phyloP scores from a whole-genome alignment of 768 basidiomycete genomes.

The Lepiota subincarnata region DNA sequence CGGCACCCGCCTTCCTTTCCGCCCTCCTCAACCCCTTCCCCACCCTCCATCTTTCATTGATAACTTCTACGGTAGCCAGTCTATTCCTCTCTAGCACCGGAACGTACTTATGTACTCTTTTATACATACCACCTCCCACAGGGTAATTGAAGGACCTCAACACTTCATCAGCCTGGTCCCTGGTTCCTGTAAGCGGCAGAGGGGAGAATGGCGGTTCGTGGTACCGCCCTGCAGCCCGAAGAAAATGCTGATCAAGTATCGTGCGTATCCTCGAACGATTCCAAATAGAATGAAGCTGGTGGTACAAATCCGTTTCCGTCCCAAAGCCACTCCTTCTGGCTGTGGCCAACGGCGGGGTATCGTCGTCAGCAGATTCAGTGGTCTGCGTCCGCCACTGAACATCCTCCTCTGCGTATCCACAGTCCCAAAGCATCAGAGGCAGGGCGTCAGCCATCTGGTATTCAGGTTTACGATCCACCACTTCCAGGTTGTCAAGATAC shows the following conservation, averaged over 20 bases:
- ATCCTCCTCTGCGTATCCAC: constrained; percentile 62
- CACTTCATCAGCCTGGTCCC: constrained; percentile 16
- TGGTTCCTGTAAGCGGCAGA: constrained; percentile 27
- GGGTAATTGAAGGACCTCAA: constrained; percentile 37
- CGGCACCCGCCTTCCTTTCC: constrained; percentile 22
- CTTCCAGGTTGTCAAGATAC: too few species aligned
- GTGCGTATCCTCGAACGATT: constrained; percentile 62
- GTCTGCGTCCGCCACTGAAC: constrained; percentile 68
- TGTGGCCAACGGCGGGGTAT: constrained; percentile 16
- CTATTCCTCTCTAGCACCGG: constrained; percentile 65
- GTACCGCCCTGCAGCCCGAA: constrained; percentile 48
- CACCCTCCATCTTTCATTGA: constrained; percentile 75
- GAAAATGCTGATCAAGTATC: constrained; percentile 62
- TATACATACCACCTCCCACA: constrained; percentile 67
- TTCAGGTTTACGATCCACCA: constrained; percentile 15
- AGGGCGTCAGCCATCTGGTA: constrained; percentile 94
- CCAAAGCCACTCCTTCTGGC: constrained; percentile 19
- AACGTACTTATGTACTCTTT: constrained; percentile 58
- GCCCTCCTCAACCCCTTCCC: constrained; percentile 55
- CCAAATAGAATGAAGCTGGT: constrained; percentile 50
- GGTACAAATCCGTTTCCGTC: constrained; percentile 33
- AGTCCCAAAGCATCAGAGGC: constrained; percentile 90
- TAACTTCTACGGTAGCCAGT: constrained; percentile 64
- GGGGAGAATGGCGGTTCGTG: constrained; percentile 39
- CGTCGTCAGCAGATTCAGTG: constrained; percentile 29